Evolutionary conservation across 495 filamentous ascomycete genomes (phyloP).

Genomic region (Ramalina intermedia): DNA sequence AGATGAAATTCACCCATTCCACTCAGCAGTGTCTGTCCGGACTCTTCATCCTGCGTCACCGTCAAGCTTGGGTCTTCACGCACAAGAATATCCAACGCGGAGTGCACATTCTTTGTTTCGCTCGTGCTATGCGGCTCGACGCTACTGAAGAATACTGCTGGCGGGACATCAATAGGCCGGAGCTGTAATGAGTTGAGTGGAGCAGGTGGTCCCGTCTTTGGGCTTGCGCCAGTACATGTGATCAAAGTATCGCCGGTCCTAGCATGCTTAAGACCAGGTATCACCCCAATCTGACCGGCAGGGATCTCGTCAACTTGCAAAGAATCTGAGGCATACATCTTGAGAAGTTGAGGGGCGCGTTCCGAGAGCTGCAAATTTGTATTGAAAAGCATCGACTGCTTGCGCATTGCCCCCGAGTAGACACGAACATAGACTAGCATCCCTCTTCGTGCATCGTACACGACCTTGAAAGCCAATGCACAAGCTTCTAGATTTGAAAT

Average conservation of each 20-base stretch:
- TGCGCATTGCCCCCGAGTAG: constrained; percentile 68
- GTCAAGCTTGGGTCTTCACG: constrained; percentile 93
- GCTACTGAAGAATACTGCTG: constrained; percentile 89
- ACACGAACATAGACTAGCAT: constrained; percentile 86
- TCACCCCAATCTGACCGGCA: constrained; percentile 90
- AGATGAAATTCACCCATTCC: constrained; percentile 99
- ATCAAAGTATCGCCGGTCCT: constrained; percentile 89
- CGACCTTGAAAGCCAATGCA: constrained; percentile 92
- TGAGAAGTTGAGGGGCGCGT: constrained; percentile 63
- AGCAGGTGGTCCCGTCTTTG: constrained; percentile 48
- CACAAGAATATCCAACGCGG: constrained; percentile 59
- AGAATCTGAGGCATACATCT: constrained; percentile 84
- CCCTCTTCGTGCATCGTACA: constrained; percentile 72
- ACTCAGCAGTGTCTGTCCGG: constrained; percentile 79
- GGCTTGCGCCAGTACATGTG: constrained; percentile 46
- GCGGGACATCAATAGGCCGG: constrained; percentile 76
- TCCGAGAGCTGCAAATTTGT: constrained; percentile 75
- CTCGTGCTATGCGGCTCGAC: constrained; percentile 71
- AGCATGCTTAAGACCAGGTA: constrained; percentile 76
- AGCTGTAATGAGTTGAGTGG: constrained; percentile 64
- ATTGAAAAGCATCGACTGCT: constrained; percentile 68
- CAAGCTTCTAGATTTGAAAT: constrained; percentile 51
- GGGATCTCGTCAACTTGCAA: constrained; percentile 67
- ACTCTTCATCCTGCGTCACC: constrained; percentile 72
- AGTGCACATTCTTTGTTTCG: constrained; percentile 63